Percentiles rank a stretch among this genome's conserved stretches.
These are phyloP conservation scores for Ustilago xerochloae DNA, from an alignment of 1,284 basidiomycete species.

Conservation along the genomic window DNA sequence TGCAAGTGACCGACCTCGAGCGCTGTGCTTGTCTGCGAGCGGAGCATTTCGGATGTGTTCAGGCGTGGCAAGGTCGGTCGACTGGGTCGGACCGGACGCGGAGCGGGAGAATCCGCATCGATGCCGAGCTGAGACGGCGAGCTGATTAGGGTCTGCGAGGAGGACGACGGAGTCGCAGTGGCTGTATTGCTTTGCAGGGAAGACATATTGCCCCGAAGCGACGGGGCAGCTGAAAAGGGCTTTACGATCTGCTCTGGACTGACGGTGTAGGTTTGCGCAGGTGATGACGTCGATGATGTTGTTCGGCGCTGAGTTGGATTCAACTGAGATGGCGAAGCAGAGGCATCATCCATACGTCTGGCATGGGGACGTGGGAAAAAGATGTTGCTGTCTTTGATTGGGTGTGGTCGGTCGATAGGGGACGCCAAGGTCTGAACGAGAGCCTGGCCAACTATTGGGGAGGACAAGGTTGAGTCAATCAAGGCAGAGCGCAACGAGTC, in stretches of 20 bases:
- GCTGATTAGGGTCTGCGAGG: neutral
- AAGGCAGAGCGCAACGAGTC: slow-evolving; percentile 12
- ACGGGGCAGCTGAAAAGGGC: neutral
- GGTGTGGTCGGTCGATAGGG: neutral
- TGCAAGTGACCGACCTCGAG: slow-evolving; percentile 4
- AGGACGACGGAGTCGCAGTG: neutral
- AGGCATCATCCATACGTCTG: slow-evolving; percentile 8
- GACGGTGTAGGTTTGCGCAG: neutral
- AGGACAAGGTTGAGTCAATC: slow-evolving; percentile 18
- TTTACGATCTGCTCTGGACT: neutral
- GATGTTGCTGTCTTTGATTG: neutral
- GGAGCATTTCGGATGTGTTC: slow-evolving; percentile 53
- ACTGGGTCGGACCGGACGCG: slow-evolving; percentile 6
- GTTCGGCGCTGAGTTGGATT: slow-evolving; percentile 4
- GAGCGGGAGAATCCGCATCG: neutral
- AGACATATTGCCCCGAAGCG: neutral
- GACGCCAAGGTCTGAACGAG: slow-evolving; percentile 7
- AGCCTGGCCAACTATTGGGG: slow-evolving; percentile 3
- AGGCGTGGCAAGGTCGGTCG: slow-evolving; percentile 45
- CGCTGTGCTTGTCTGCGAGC: slow-evolving; percentile 16
- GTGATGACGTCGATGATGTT: neutral
- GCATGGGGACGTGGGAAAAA: slow-evolving; percentile 21
- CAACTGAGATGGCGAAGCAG: neutral
- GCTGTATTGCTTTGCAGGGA: neutral
- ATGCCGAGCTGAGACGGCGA: slow-evolving; percentile 1